These are phyloP conservation scores for Chamaecrista fasciculata DNA, from an alignment of 306 rosid genomes.

Conservation along the genomic window DNA sequence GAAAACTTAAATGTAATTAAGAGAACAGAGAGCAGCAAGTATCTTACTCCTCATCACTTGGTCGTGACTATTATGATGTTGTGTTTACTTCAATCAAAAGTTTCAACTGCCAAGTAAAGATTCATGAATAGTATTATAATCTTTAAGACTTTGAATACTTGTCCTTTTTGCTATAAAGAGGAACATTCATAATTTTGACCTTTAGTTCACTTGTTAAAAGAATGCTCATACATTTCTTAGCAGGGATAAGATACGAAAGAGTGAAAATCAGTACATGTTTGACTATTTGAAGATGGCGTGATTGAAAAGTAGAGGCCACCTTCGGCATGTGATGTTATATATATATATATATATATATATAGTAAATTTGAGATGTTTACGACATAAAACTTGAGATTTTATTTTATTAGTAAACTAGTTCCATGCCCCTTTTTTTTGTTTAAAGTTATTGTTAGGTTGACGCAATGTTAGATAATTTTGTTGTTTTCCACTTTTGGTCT, in stretches of 20 bases:
- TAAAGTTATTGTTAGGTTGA: background rate
- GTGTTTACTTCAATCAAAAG: background rate
- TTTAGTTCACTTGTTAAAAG: conserved; percentile 18
- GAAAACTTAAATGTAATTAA: background rate
- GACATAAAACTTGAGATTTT: background rate
- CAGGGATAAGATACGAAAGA: conserved; percentile 9
- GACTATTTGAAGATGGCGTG: background rate
- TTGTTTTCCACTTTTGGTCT: background rate
- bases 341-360: background rate
- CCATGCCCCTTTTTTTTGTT: background rate
- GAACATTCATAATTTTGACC: conserved; percentile 8
- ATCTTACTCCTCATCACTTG: background rate
- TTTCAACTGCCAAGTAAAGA: background rate
- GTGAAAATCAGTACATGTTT: conserved; percentile 14
- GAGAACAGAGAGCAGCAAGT: background rate
- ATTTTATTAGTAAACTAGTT: too few relatives aligned
- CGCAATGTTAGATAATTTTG: background rate
- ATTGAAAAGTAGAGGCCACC: background rate
- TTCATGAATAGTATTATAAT: background rate
- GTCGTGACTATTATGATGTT: background rate
- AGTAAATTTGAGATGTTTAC: background rate
- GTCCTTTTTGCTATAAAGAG: conserved; percentile 9
- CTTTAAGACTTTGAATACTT: background rate
- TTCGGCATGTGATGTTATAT: background rate
- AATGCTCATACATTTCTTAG: conserved; percentile 1